Percentiles rank a stretch among this genome's conserved stretches.
Conservation (phyloP, 1,284 basidiomycete species). For the Malassezia cuniculi region DNA sequence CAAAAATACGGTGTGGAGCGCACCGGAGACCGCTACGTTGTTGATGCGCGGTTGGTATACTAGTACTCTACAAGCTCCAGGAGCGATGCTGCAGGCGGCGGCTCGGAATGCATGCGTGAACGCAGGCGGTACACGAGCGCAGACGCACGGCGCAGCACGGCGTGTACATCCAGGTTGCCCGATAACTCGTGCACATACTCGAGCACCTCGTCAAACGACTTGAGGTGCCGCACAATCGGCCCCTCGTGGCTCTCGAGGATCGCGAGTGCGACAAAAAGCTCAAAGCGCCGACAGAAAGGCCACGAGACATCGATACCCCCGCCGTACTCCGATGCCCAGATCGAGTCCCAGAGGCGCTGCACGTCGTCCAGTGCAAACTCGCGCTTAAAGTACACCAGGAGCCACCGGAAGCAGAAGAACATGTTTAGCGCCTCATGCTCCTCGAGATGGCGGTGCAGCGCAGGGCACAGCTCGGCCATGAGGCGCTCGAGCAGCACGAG, state of each 20-base stretch:
- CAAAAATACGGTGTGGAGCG: conserved; percentile 23
- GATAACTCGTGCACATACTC: conserved; percentile 28
- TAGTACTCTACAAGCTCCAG: background rate
- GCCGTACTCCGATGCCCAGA: conserved; percentile 16
- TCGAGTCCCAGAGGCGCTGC: conserved; percentile 69
- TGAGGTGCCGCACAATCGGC: conserved; percentile 79
- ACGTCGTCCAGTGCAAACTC: conserved; percentile 86
- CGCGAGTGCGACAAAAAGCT: conserved; percentile 78
- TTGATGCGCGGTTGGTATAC: conserved; percentile 25
- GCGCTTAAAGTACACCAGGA: conserved; percentile 49
- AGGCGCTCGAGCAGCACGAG: conserved; percentile 76
- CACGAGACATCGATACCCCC: too few species aligned
- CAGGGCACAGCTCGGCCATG: conserved; percentile 83
- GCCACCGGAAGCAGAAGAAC: conserved; percentile 92
- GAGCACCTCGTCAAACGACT: conserved; percentile 53
- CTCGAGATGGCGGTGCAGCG: conserved; percentile 53
- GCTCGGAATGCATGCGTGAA: background rate
- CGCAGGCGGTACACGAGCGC: conserved; percentile 18
- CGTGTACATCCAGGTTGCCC: conserved; percentile 17
- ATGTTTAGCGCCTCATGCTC: conserved; percentile 79
- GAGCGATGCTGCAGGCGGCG: too few species aligned
- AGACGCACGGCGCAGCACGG: conserved; percentile 19
- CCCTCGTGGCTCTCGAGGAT: conserved; percentile 86
- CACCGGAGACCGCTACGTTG: conserved; percentile 24
- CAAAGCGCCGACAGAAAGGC: conserved; percentile 7